Base-by-base conservation (phyloP, 1,139 yeast species). In the Debaryomycetaceae sp. region DNA sequence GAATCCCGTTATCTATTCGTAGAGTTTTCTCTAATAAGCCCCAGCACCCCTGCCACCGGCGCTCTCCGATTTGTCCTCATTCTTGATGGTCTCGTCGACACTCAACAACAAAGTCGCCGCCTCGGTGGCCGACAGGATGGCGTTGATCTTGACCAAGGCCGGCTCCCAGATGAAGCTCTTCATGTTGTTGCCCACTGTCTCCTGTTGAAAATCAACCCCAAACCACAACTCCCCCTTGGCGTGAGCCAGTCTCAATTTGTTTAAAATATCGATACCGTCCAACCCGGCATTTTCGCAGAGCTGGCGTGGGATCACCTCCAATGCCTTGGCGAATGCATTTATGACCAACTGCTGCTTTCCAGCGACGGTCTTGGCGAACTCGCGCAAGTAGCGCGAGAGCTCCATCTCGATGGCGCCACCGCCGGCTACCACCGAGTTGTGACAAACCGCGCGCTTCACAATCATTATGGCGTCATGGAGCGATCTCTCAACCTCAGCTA, bases 391-490 rank as follows among this genome's bases (percentile, higher is more conserved):
- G 53, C 79, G 85, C 25, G 97, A 88, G 30, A 93, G 55, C 55
- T 91, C 97, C 98, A 91, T 93, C 58, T 91, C 98, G 42, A 89
- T 83, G 28, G 99, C 99, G 41, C 99, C 99, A 43, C 99, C 99
- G 37, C 99, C 99, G 11, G 96, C 97, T 38, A 91, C 98, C 42
- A 93, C 79, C 21, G 76, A 66, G 49, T 78, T 83, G 53, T 88
- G 91, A 51, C 83, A 82, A 29, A 91, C 79, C 2, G 97, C 95
- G 49, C 98, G 75, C 64, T 89, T 89, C 30, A 91, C 97, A 57
- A 93, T 88, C 98, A 91, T 91, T 32, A 91, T 88, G 31, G 98
- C 98, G 61, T 91, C 99, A 52, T 91, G 98, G 44, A 91, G 70
- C 3, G 96, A 89, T 57, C 99, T 76, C 58, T 91, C 98, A 23